phyloP scores from a whole-genome alignment of 352 stramenopile genomes.

The Thalassiosira exigua region DNA sequence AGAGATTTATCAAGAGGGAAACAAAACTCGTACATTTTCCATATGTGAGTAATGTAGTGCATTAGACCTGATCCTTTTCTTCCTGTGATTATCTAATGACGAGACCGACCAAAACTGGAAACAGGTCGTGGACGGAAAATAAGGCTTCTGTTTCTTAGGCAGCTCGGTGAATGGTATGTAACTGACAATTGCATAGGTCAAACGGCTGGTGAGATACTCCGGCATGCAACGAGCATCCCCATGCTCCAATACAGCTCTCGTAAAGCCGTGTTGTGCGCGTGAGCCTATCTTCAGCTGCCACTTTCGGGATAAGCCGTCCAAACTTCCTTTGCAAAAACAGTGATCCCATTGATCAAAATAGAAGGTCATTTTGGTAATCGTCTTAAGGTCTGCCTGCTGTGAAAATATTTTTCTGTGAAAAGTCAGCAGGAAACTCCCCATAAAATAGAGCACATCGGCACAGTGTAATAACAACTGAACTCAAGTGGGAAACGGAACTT shows the following conservation, averaged over 20 bases:
- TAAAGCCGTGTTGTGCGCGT: constrained; percentile 61
- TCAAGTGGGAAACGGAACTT: no score
- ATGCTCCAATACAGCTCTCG: constrained; percentile 20
- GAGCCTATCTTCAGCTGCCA: constrained; percentile 73
- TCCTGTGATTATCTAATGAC: no score
- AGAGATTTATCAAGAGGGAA: constrained; percentile 60
- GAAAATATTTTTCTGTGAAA: no score
- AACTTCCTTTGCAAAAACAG: constrained; percentile 71
- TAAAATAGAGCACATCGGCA: no score
- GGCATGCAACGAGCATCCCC: constrained; percentile 13
- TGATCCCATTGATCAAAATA: constrained; percentile 60
- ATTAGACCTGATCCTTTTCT: no score
- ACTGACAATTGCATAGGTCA: constrained; percentile 63
- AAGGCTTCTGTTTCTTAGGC: constrained; percentile 61
- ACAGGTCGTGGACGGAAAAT: constrained; percentile 83
- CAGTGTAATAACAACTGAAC: no score
- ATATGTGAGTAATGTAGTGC: no score
- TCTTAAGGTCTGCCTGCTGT: no score
- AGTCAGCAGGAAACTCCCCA: no score
- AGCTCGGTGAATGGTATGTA: constrained; percentile 85
- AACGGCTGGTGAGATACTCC: constrained; percentile 19
- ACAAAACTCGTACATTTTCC: constrained; percentile 73
- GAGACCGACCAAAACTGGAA: background rate
- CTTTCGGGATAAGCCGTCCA: constrained; percentile 81
- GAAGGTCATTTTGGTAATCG: constrained; percentile 6